These are phyloP conservation scores for Craspedostauros australis DNA, from an alignment of 108 stramenopile genomes.

Conservation along the genomic window DNA sequence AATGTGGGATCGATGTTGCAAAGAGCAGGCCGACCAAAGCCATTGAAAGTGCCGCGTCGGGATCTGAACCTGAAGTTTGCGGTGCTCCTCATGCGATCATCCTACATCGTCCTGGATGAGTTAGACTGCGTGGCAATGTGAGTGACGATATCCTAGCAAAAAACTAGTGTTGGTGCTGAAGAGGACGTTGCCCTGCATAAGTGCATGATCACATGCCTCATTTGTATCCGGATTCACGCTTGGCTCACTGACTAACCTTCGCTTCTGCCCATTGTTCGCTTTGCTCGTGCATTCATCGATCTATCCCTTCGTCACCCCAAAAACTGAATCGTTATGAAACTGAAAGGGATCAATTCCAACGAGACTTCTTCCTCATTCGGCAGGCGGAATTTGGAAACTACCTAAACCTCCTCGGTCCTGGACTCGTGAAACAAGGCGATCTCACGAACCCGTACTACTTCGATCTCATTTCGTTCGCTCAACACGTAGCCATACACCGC, in stretches of 20 bases:
- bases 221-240: too few species aligned
- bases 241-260: too few species aligned
- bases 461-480: constrained; percentile 86
- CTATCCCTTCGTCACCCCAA: neutral
- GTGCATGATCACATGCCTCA: too few species aligned
- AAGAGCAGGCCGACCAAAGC: constrained; percentile 57
- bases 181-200: too few species aligned
- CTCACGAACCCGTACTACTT: constrained; percentile 84
- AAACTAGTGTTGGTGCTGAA: neutral
- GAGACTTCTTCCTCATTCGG: constrained; percentile 76
- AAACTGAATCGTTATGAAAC: neutral
- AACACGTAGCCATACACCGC: constrained; percentile 67
- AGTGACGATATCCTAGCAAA: neutral
- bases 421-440: constrained; percentile 71
- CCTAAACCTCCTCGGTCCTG: constrained; percentile 46
- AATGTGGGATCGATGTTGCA: constrained; percentile 41
- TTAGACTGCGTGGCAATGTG: constrained; percentile 73
- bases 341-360: constrained; percentile 72
- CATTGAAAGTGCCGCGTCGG: constrained; percentile 52
- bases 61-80: constrained; percentile 76
- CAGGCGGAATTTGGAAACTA: constrained; percentile 70
- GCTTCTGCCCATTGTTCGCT: neutral
- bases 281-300: neutral
- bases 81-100: constrained; percentile 75
- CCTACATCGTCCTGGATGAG: constrained; percentile 73